A percentile compares a stretch with the other conserved stretches of the same genome.
Evolutionary conservation across 257 asterid species (phyloP).

Genomic region (Salvia hispanica): DNA sequence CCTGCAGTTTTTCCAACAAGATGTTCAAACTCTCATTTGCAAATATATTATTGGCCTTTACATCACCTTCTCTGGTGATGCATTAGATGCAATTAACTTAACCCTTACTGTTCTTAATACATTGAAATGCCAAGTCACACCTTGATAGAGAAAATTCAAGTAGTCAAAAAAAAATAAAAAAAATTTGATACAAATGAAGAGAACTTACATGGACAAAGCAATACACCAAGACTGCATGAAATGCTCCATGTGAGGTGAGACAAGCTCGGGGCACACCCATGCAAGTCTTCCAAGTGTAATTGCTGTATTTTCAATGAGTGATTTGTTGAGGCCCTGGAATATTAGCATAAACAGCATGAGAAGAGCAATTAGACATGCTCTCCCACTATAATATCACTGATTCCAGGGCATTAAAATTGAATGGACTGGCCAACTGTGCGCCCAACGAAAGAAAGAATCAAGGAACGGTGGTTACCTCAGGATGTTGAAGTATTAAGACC

Average conservation of each 20-base stretch:
- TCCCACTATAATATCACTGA: slow-evolving; percentile 19
- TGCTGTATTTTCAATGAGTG: slow-evolving; percentile 90
- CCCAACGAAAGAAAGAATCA: slow-evolving; percentile 4
- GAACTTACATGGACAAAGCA: slow-evolving; percentile 84
- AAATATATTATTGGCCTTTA: slow-evolving; percentile 7
- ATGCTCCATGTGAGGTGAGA: slow-evolving; percentile 95
- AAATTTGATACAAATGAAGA: slow-evolving; percentile 13
- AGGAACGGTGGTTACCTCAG: slow-evolving; percentile 61
- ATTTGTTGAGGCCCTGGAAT: slow-evolving; percentile 73
- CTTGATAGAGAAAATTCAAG: too few species aligned
- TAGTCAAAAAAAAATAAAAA: not conserved
- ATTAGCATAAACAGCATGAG: slow-evolving; percentile 34
- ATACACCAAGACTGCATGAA: slow-evolving; percentile 93
- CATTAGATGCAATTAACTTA: slow-evolving; percentile 18
- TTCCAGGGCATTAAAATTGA: not conserved
- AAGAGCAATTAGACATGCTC: slow-evolving; percentile 21
- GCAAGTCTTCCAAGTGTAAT: slow-evolving; percentile 93
- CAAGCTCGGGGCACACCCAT: slow-evolving; percentile 92
- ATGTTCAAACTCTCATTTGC: slow-evolving; percentile 1
- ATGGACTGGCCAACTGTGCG: too few species aligned
- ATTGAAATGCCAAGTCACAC: not conserved
- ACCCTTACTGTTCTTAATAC: not conserved
- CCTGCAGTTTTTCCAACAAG: slow-evolving; percentile 2
- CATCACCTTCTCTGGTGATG: slow-evolving; percentile 12
- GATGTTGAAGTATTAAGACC: slow-evolving; percentile 83